Base-by-base conservation (phyloP, 2,329 filamentous ascomycete species). In the Paramyrothecium roridum region DNA sequence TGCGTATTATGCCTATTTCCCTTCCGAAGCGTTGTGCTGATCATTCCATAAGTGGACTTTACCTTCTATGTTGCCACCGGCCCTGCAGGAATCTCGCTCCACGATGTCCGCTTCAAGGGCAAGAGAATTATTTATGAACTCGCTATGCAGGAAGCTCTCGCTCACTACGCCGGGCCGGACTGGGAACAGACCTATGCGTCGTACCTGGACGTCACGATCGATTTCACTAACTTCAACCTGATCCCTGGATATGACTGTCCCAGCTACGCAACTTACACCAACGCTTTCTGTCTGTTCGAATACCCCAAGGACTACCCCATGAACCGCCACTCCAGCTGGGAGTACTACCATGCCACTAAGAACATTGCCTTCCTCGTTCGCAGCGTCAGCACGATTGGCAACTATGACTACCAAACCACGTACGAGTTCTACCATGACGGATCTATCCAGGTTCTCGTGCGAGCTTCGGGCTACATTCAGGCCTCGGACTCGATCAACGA, bases 221-320 rank as follows among this genome's bases (percentile, higher is more conserved):
- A 20, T 20, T 50, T 50, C 19, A 50, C 13, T 3, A 17, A 33
- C 13, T 50, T 50, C 26, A 50, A 70, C 65, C 0, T 76, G 70
- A 58, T 78, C 76, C 58, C 75, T 76, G 78, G 78, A 3, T 81
- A 75, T 55, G 79, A 83, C 62, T 83, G 79, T 59, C 80, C 80
- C 0, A 59, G 70, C 1, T 76, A 79, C 53, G 70, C 79, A 1
- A 78, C 75, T 0, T 82, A 76, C 56, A 68, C 80, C 37, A 76
- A 80, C 61, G 66, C 68, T 56, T 76, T 85, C 48, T 86, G 82
- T 61, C 57, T 83, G 45, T 83, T 83, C 58, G 80, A 84, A 63
- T 73, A 69, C 54, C 75, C 75, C 30, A 67, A 75, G 2, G 77
- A 76, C 54, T 76, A 74, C 57, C 73, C 80, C 2, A 72, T 83